Evolutionary conservation across 805 yeast species (phyloP), one percentile per base, ranked within the genome.

Genomic region (Komagataella kurtzmanii): DNA sequence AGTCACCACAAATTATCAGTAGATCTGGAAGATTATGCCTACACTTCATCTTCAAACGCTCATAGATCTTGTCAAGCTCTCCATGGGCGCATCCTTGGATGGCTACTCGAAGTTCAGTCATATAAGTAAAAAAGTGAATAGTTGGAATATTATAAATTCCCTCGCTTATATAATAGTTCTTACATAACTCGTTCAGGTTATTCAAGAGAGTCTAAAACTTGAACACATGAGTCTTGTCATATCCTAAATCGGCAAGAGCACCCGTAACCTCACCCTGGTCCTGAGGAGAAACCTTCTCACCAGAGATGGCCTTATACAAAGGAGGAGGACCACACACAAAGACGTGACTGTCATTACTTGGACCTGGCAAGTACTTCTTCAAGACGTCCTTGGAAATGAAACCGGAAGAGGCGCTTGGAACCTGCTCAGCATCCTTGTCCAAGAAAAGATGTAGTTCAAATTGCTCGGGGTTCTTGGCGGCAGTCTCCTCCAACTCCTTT

Each of bases 241-340:
- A 90, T 51, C 97, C 97, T 58, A 93, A 77, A 48, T 91, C 97
- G 61, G 80, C 80, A 65, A 93, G 80, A 50, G 83, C 80, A 64
- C 99, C 99, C 24, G 83, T 73, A 53, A 93, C 78, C 70, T 87
- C 96, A 70, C 99, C 99, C 76, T 93, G 99, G 65, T 90, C 97
- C 52, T 82, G 61, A 59, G 96, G 95, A 50, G 93, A 81, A 48
- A 71, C 75, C 79, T 91, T 91, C 60, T 69, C 67, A 64, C 99
- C 99, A 24, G 96, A 87, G 58, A 89, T 63, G 53, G 96, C 89
- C 52, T 84, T 75, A 82, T 87, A 87, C 66, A 93, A 76, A 46
- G 86, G 85, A 62, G 96, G 95, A 54, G 99, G 99, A 52, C 99
- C 99, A 70, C 99, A 93, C 53, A 91, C 85, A 60, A 86, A 91